phyloP scores from a whole-genome alignment of 148 eudicot genomes.

The Amaranthus hypochondriacus region DNA sequence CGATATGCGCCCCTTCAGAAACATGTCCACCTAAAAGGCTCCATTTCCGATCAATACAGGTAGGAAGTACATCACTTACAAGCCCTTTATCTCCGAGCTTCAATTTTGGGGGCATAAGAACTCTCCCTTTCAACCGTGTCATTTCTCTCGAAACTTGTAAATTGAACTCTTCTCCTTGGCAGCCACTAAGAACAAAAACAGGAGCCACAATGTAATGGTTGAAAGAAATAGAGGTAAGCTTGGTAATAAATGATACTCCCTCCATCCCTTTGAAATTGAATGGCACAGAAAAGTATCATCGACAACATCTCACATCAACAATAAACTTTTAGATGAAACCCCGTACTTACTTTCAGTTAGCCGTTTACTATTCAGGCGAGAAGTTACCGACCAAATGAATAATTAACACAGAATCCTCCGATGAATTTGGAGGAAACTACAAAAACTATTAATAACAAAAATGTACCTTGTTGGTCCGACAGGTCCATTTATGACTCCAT shows the following conservation, averaged over 20 bases:
- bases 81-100: slow-evolving; percentile 72
- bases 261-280: too few relatives aligned
- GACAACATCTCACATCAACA: too few relatives aligned
- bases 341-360: too few relatives aligned
- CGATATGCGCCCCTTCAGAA: slow-evolving; percentile 66
- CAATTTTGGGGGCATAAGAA: slow-evolving; percentile 85
- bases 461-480: slow-evolving; percentile 80
- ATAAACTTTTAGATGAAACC: too few relatives aligned
- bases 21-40: slow-evolving; percentile 84
- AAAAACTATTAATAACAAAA: neutral
- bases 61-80: slow-evolving; percentile 54
- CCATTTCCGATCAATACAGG: slow-evolving; percentile 80
- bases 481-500: slow-evolving; percentile 70
- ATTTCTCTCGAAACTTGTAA: slow-evolving; percentile 66
- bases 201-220: neutral
- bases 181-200: slow-evolving; percentile 44
- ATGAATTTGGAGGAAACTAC: too few relatives aligned
- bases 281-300: too few relatives aligned
- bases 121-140: slow-evolving; percentile 76
- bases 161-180: slow-evolving; percentile 64
- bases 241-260: neutral
- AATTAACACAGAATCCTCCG: too few relatives aligned
- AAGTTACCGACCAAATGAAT: too few relatives aligned
- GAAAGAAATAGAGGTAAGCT: neutral
- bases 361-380: too few relatives aligned